phyloP scores from a whole-genome alignment of 192 early-diverging fungal genomes.

The Coemansia sp. region DNA sequence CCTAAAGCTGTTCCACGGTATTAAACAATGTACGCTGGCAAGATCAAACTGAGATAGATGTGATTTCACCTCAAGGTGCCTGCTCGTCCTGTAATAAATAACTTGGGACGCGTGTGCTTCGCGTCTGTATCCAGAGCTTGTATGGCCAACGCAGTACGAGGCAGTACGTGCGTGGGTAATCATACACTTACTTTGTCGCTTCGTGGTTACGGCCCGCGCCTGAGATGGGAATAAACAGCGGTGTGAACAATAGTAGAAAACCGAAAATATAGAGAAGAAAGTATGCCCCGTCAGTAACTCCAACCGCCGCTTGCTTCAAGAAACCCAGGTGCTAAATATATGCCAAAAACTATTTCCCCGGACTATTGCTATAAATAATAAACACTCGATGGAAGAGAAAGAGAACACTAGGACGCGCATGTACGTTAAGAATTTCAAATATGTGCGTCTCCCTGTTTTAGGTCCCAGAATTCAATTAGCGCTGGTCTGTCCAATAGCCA shows the following conservation, averaged over 20 bases:
- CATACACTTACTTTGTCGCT: neutral
- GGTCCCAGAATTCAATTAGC: neutral
- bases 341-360: neutral
- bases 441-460: neutral
- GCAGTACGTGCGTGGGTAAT: neutral
- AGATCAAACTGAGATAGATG: conserved; percentile 35
- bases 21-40: neutral
- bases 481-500: neutral
- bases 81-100: conserved; percentile 3
- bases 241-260: neutral
- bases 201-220: neutral
- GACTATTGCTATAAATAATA: neutral
- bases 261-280: conserved; percentile 2
- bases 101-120: neutral
- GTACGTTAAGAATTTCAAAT: neutral
- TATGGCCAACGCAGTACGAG: neutral
- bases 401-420: no score
- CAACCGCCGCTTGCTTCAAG: neutral
- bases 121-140: neutral
- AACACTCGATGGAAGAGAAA: neutral
- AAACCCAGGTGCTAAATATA: neutral
- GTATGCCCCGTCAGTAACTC: neutral
- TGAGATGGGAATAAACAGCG: neutral
- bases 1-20: neutral
- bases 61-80: conserved; percentile 1